Percentiles rank a stretch among this genome's conserved stretches.
These are phyloP conservation scores for Leucocoprinus leucothites DNA, from an alignment of 768 basidiomycete genomes.

Conservation along the genomic window DNA sequence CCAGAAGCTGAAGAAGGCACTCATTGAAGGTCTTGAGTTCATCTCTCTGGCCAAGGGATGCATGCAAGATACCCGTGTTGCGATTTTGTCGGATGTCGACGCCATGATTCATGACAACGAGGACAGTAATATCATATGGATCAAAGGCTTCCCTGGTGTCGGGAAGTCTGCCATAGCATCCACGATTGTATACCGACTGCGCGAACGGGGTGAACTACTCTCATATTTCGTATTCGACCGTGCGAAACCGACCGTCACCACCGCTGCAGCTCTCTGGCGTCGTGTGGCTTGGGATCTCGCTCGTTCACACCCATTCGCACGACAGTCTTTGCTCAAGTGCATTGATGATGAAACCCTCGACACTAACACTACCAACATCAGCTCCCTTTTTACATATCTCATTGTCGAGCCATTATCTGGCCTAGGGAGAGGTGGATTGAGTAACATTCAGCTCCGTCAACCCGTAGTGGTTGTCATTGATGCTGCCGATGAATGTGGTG, in stretches of 20 bases:
- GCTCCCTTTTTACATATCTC: conserved; percentile 15
- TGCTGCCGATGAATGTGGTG: conserved; percentile 28
- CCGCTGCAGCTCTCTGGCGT: no score
- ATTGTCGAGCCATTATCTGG: conserved; percentile 19
- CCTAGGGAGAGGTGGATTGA: not conserved
- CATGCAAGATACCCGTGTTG: no score
- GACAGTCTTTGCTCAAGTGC: no score
- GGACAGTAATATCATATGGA: conserved; percentile 20
- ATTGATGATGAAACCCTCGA: no score
- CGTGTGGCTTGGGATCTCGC: no score
- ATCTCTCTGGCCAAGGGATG: no score
- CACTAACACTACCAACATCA: conserved; percentile 2
- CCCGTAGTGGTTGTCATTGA: conserved; percentile 22
- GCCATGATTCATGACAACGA: conserved; percentile 13
- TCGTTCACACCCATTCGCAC: no score
- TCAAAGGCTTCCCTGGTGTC: conserved; percentile 20
- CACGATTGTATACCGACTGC: conserved; percentile 9
- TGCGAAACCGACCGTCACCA: no score
- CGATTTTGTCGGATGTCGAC: no score
- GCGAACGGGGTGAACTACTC: not conserved
- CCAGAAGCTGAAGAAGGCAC: no score
- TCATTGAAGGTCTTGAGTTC: no score
- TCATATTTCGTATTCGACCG: no score
- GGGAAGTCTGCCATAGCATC: conserved; percentile 23
- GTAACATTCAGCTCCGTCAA: not conserved